These are phyloP conservation scores for Marchantia paleacea DNA, from an alignment of 225 moss, liverwort and hornwort genomes.

Conservation along the genomic window DNA sequence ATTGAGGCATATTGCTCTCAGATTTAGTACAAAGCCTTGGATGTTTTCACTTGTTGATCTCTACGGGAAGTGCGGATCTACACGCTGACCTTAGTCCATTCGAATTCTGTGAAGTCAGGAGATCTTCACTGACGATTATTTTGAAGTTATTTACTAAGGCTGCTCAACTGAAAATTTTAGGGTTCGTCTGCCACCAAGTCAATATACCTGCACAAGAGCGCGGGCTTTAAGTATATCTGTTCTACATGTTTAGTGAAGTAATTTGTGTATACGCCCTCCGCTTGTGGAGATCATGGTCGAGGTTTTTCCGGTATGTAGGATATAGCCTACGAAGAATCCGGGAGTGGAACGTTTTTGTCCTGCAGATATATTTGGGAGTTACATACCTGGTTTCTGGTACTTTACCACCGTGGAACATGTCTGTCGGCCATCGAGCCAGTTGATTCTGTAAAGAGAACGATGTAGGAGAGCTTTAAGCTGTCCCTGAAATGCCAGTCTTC, in stretches of 20 bases:
- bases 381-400: not conserved
- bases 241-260: not conserved
- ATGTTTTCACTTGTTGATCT: not conserved
- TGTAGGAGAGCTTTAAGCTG: not conserved
- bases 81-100: not conserved
- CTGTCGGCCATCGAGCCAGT: not conserved
- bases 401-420: not conserved
- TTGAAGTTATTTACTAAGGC: not conserved
- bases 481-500: not conserved
- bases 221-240: not conserved
- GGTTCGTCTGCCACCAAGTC: not conserved
- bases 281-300: not conserved
- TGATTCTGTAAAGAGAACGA: not conserved
- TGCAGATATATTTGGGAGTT: not conserved
- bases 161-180: not conserved
- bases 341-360: not conserved
- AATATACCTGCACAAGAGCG: not conserved
- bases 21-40: not conserved
- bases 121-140: not conserved
- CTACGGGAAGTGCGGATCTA: not conserved
- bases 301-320: no score
- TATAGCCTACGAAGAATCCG: not conserved
- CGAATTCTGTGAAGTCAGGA: not conserved
- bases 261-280: not conserved
- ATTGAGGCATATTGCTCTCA: not conserved